Evolutionary conservation across 2,329 filamentous ascomycete species (phyloP).

Genomic region (Pyricularia pennisetigena): DNA sequence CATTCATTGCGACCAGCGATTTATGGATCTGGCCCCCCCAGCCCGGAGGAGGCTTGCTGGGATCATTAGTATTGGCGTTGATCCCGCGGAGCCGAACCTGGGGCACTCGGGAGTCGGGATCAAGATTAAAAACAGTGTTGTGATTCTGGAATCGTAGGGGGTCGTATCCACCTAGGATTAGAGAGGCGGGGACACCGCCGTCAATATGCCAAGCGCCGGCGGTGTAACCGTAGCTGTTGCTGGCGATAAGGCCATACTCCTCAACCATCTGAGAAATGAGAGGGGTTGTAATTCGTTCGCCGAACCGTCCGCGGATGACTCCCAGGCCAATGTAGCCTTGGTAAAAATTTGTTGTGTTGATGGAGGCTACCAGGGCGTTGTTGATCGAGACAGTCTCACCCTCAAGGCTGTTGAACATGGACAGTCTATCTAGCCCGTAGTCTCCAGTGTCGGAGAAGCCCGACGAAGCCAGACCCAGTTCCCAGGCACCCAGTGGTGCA

Average conservation of each 20-base stretch:
- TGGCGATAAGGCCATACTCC: slow-evolving; percentile 51
- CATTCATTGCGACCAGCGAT: slow-evolving; percentile 32
- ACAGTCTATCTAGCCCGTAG: slow-evolving; percentile 48
- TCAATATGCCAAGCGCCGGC: slow-evolving; percentile 57
- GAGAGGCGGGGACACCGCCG: slow-evolving; percentile 36
- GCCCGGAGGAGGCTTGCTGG: slow-evolving; percentile 19
- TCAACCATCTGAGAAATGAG: slow-evolving; percentile 49
- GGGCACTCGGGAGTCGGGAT: slow-evolving; percentile 43
- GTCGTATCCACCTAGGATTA: slow-evolving; percentile 66
- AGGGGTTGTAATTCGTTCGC: slow-evolving; percentile 35
- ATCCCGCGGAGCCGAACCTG: slow-evolving; percentile 52
- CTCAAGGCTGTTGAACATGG: slow-evolving; percentile 25
- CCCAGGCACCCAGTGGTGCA: slow-evolving; percentile 47
- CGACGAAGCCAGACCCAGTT: slow-evolving; percentile 49
- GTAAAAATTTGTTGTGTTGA: slow-evolving; percentile 46
- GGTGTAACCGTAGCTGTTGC: slow-evolving; percentile 66
- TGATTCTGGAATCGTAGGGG: slow-evolving; percentile 50
- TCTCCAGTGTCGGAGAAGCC: slow-evolving; percentile 47
- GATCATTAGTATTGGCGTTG: slow-evolving; percentile 25
- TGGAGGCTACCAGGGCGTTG: slow-evolving; percentile 35
- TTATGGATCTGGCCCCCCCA: slow-evolving; percentile 27
- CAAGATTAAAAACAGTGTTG: slow-evolving; percentile 47
- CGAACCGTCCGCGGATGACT: slow-evolving; percentile 43
- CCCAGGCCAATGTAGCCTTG: slow-evolving; percentile 47
- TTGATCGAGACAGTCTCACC: slow-evolving; percentile 29